Base-by-base conservation (phyloP, 2,329 filamentous ascomycete species). In the Trichoderma sp. region DNA sequence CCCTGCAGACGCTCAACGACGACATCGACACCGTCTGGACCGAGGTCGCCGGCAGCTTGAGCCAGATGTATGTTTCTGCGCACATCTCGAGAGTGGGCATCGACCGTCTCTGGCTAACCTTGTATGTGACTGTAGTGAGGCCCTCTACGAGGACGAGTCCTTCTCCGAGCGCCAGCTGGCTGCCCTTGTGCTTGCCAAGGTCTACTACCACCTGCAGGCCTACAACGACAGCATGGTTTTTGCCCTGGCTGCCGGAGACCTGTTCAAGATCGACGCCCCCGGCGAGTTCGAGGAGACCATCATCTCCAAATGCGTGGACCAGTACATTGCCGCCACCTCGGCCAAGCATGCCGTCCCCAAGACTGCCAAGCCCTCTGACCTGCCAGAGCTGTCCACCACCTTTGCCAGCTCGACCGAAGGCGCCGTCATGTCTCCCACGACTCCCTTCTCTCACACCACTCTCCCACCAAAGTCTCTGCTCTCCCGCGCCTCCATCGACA, bases 141-240 rank as follows among this genome's bases (percentile, higher is more conserved):
- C 93, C 66, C 88, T 99, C 60, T 99, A 97, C 81, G 95, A 99
- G 86, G 94, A 99, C 82, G 93, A 97, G 75, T 87, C 88, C 69
- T 99, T 99, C 76, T 92, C 94, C 58, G 92, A 99, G 80, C 92
- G 94, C 76, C 92, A 95, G 79, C 90, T 99, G 67, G 95, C 95
- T 66, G 95, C 95, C 64, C 86, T 99, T 59, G 93, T 99, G 65
- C 91, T 97, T 52, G 92, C 95, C 74, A 99, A 99, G 86, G 93
- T 98, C 73, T 99, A 98, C 84, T 99, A 98, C 78, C 95, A 99
- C 78, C 89, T 99, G 64, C 93, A 97, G 81, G 95, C 95, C 79
- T 99, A 99, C 84, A 95, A 97, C 78, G 95, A 99, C 83, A 97
- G 94, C 81, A 98, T 99, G 94, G 92, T 92, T 63, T 98, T 99